A percentile compares a stretch with the other conserved stretches of the same genome.
These are phyloP conservation scores for Erodium texanum DNA, from an alignment of 441 rosid genomes.

Conservation along the genomic window DNA sequence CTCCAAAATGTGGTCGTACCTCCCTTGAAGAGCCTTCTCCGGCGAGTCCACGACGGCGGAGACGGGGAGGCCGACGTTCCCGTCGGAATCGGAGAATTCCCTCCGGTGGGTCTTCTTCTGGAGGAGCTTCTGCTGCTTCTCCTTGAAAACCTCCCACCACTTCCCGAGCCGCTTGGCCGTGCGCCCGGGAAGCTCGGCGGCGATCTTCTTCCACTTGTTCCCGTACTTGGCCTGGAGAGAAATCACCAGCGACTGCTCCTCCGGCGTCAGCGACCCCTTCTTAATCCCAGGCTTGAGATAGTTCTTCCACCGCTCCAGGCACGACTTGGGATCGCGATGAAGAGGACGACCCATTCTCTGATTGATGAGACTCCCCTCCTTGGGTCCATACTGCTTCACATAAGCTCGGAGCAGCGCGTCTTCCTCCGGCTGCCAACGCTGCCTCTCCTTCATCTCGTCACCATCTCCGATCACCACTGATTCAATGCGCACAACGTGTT, in stretches of 20 bases:
- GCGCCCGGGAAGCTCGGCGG: constrained; percentile 19
- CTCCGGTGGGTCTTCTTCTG: constrained; percentile 10
- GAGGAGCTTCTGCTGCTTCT: constrained; percentile 18
- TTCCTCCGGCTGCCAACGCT: constrained; percentile 29
- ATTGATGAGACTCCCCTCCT: constrained; percentile 24
- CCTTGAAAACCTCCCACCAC: constrained; percentile 27
- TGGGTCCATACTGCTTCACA: constrained; percentile 29
- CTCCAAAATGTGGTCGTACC: constrained; percentile 20
- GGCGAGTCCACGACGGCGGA: not conserved
- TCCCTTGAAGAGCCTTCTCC: constrained; percentile 19
- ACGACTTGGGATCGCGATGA: constrained; percentile 24
- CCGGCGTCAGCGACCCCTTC: constrained; percentile 20
- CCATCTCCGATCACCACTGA: not conserved
- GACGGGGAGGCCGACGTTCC: not conserved
- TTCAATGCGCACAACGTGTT: no score
- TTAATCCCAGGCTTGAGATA: constrained; percentile 21
- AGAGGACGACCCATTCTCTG: constrained; percentile 25
- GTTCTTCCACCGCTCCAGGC: constrained; percentile 27
- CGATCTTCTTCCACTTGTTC: constrained; percentile 26
- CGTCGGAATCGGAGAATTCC: constrained; percentile 13
- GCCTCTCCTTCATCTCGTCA: constrained; percentile 28
- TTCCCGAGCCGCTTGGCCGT: constrained; percentile 23
- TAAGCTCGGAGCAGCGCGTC: constrained; percentile 24
- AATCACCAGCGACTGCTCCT: constrained; percentile 19
- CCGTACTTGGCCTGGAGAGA: constrained; percentile 24